Evolutionary conservation across 139 green algal genomes (phyloP).

Genomic region (Pseudopediastrum boryanum): DNA sequence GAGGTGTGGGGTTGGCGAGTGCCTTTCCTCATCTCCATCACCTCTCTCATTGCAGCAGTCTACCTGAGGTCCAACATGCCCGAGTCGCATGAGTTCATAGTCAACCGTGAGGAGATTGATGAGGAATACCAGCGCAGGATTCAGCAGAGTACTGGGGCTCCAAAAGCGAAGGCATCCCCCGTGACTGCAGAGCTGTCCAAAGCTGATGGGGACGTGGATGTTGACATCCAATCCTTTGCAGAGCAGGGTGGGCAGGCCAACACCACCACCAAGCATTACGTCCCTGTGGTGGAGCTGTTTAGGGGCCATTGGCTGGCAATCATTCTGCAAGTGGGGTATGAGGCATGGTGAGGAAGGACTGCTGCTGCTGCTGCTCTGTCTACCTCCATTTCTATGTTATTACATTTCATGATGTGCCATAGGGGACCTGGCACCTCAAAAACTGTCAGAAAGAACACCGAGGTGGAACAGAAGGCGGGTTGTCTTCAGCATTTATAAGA

Average conservation of each 20-base stretch:
- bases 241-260: neutral
- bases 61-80: constrained; percentile 32
- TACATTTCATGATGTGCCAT: too few relatives aligned
- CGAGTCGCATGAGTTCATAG: constrained; percentile 38
- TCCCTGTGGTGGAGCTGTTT: constrained; percentile 22
- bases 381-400: constrained; percentile 25
- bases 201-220: constrained; percentile 5
- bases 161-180: too few relatives aligned
- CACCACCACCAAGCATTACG: constrained; percentile 15
- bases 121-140: neutral
- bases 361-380: neutral
- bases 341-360: constrained; percentile 17
- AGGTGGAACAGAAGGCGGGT: too few relatives aligned
- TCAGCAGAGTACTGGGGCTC: constrained; percentile 8
- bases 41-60: constrained; percentile 20
- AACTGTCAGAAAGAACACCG: too few relatives aligned
- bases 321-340: constrained; percentile 8
- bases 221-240: neutral
- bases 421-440: too few relatives aligned
- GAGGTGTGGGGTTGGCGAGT: constrained; percentile 41
- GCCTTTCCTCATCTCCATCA: constrained; percentile 27
- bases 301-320: constrained; percentile 13
- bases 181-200: too few relatives aligned
- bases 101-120: neutral
- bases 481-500: too few relatives aligned